A percentile compares a stretch with the other conserved stretches of the same genome.
phyloP scores from a whole-genome alignment of 352 stramenopile genomes.

The Phytophthora tentaculata region DNA sequence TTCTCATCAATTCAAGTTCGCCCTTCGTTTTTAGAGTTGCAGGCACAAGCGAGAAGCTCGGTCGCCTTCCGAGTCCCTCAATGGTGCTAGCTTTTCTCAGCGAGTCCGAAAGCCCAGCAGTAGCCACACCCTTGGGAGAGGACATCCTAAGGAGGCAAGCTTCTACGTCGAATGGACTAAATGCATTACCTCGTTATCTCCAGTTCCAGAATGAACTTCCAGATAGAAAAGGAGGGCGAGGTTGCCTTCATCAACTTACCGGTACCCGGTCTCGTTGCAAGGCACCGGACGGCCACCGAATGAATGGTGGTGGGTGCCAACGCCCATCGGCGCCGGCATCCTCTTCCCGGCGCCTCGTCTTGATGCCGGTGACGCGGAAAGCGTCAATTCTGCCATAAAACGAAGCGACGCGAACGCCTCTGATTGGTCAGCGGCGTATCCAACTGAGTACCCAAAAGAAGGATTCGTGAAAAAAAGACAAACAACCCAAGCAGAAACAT shows the following conservation, averaged over 20 bases:
- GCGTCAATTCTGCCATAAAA: slow-evolving; percentile 9
- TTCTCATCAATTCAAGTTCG: no score
- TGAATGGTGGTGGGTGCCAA: slow-evolving; percentile 11
- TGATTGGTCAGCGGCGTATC: slow-evolving; percentile 10
- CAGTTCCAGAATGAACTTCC: no score
- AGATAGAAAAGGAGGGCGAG: slow-evolving; percentile 8
- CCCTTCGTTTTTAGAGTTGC: no score
- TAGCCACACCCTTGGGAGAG: no score
- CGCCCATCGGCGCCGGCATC: slow-evolving; percentile 5
- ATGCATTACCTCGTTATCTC: no score
- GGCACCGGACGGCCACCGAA: background rate
- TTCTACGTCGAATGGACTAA: no score
- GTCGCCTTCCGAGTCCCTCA: no score
- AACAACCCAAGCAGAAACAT: background rate
- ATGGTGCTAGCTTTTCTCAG: no score
- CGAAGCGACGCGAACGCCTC: slow-evolving; percentile 15
- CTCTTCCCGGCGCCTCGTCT: slow-evolving; percentile 7
- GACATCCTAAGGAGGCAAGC: no score
- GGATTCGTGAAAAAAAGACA: background rate
- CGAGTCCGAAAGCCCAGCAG: no score
- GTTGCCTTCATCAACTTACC: background rate
- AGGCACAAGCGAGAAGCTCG: no score
- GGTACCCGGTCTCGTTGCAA: background rate
- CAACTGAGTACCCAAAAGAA: background rate
- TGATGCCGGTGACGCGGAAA: slow-evolving; percentile 18